These are phyloP conservation scores for Eruca vesicaria DNA, from an alignment of 441 rosid genomes.

Conservation along the genomic window DNA sequence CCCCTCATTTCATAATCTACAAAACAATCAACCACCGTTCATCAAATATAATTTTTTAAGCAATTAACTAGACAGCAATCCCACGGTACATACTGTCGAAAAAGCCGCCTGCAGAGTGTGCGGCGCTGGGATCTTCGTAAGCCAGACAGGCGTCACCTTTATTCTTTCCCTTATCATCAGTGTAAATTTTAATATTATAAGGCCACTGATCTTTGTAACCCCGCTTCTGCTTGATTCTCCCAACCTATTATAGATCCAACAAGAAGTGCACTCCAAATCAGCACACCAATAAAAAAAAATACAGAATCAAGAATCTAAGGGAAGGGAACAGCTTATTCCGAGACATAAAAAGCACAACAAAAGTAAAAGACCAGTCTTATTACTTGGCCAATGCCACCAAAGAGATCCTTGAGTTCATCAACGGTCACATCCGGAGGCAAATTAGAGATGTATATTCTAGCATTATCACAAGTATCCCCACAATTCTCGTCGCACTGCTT, in stretches of 20 bases:
- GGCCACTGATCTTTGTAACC: slow-evolving; percentile 99
- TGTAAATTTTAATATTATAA: slow-evolving; percentile 88
- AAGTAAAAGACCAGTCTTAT: slow-evolving; percentile 34
- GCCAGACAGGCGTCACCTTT: slow-evolving; percentile 90
- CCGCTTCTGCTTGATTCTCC: slow-evolving; percentile 92
- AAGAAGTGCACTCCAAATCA: slow-evolving; percentile 10
- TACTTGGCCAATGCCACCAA: slow-evolving; percentile 98
- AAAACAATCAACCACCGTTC: slow-evolving; percentile 12
- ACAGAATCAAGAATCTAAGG: slow-evolving; percentile 3
- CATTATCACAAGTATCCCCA: slow-evolving; percentile 79
- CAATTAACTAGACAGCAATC: background rate
- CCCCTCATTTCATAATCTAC: slow-evolving; percentile 83
- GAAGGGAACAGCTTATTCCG: background rate
- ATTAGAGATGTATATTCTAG: slow-evolving; percentile 92
- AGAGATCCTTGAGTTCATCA: slow-evolving; percentile 84
- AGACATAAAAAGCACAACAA: slow-evolving; percentile 7
- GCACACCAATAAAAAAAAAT: slow-evolving; percentile 7
- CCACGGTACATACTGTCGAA: slow-evolving; percentile 55
- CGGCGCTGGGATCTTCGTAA: slow-evolving; percentile 95
- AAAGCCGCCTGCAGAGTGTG: slow-evolving; percentile 89
- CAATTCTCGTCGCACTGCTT: slow-evolving; percentile 89
- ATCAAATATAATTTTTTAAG: background rate
- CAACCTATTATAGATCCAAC: slow-evolving; percentile 55
- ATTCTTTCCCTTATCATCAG: slow-evolving; percentile 85
- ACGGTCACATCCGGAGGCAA: slow-evolving; percentile 86